Percentiles rank a stretch among this genome's conserved stretches.
Conservation (phyloP, 192 early-diverging fungal genomes). For the Thamnidium elegans region DNA sequence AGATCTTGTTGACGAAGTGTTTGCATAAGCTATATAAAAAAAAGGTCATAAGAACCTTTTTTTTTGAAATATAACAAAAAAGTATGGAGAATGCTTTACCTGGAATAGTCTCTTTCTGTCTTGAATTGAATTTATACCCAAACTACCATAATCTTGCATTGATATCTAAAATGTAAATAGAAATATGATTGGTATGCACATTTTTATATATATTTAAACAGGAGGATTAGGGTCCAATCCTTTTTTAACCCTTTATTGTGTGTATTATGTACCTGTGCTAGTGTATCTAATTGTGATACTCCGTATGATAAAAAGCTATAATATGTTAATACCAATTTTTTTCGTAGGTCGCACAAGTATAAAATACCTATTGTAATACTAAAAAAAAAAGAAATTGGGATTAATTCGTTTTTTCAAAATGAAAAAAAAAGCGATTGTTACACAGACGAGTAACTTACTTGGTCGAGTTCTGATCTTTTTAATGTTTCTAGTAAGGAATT, state of each 20-base stretch:
- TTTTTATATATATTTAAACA: too few relatives aligned
- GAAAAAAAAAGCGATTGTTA: not conserved
- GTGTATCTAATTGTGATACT: constrained; percentile 57
- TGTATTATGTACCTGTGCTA: constrained; percentile 47
- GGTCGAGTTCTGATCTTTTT: constrained; percentile 57
- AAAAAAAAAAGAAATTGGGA: not conserved
- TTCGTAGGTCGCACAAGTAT: not conserved
- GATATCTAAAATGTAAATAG: constrained; percentile 47
- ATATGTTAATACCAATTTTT: not conserved
- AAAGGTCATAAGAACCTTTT: too few relatives aligned
- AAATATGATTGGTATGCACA: too few relatives aligned
- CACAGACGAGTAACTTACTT: constrained; percentile 32
- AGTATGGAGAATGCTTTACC: constrained; percentile 12
- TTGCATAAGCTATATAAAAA: not conserved
- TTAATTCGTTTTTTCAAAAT: not conserved
- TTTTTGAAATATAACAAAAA: too few relatives aligned
- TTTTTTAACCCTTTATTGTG: not conserved
- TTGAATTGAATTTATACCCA: constrained; percentile 57
- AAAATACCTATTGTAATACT: constrained; percentile 20
- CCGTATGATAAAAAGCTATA: constrained; percentile 56
- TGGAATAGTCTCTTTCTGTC: constrained; percentile 57
- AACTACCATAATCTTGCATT: constrained; percentile 67
- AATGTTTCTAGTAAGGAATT: constrained; percentile 64
- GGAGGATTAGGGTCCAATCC: not conserved
- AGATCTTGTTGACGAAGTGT: not conserved